phyloP scores from a whole-genome alignment of 2,329 filamentous ascomycete species.

The Epicoccum sorghinum region DNA sequence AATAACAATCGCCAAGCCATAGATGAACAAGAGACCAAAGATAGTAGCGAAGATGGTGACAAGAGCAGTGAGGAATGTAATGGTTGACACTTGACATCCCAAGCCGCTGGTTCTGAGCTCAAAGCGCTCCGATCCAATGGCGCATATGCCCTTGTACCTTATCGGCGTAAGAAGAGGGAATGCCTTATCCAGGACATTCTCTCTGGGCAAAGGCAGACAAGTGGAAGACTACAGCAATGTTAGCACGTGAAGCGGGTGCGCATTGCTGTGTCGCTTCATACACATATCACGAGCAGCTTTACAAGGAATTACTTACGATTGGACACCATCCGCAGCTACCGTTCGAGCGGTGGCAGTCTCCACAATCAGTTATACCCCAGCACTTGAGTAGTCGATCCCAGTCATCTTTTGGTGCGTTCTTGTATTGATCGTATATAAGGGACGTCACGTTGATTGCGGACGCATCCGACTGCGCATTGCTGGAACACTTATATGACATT shows the following conservation, averaged over 20 bases:
- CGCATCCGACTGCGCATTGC: conserved; percentile 7
- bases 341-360: conserved; percentile 44
- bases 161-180: conserved; percentile 51
- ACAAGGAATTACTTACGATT: conserved; percentile 37
- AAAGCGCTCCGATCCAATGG: conserved; percentile 50
- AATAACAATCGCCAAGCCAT: conserved; percentile 28
- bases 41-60: conserved; percentile 52
- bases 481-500: conserved; percentile 24
- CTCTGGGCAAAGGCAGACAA: conserved; percentile 50
- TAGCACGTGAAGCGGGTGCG: neutral
- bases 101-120: conserved; percentile 53
- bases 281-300: neutral
- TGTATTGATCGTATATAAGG: conserved; percentile 31
- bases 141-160: conserved; percentile 43
- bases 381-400: conserved; percentile 39
- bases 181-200: conserved; percentile 41
- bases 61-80: conserved; percentile 52
- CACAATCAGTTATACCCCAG: conserved; percentile 45
- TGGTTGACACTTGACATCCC: conserved; percentile 55
- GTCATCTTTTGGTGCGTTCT: conserved; percentile 39
- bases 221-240: conserved; percentile 43
- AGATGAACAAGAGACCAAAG: conserved; percentile 46
- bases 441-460: conserved; percentile 29
- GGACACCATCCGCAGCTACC: conserved; percentile 54
- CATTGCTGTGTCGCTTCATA: neutral